These are phyloP conservation scores for Omphalea diandra DNA, from an alignment of 441 rosid species.

Conservation along the genomic window DNA sequence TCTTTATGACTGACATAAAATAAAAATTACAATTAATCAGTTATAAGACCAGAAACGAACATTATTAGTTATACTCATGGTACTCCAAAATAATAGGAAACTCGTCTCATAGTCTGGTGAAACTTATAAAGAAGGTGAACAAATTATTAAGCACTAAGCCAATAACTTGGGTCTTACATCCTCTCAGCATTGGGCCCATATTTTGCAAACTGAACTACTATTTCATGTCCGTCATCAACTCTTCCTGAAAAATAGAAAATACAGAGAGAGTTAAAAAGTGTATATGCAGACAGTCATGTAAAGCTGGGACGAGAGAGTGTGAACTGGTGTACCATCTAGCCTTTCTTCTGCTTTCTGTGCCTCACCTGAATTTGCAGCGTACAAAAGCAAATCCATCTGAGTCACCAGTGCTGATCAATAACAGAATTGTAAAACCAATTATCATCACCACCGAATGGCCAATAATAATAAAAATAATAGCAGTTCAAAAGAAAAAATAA, in stretches of 20 bases:
- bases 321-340: constrained; percentile 48
- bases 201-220: constrained; percentile 69
- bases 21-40: not conserved
- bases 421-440: not conserved
- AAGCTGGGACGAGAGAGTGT: not conserved
- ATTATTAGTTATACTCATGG: not conserved
- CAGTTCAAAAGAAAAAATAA: not conserved
- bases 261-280: not conserved
- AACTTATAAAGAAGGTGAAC: not conserved
- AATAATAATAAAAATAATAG: not conserved
- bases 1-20: constrained; percentile 45
- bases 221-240: constrained; percentile 70
- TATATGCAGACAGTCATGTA: not conserved
- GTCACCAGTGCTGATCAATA: constrained; percentile 54
- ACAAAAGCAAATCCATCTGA: constrained; percentile 77
- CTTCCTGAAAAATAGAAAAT: constrained; percentile 38
- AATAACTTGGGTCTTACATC: constrained; percentile 49
- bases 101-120: not conserved
- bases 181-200: constrained; percentile 81
- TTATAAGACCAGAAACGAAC: not conserved
- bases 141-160: not conserved
- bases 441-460: not conserved
- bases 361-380: constrained; percentile 74
- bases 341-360: constrained; percentile 68
- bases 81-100: not conserved